phyloP scores from a whole-genome alignment of 352 stramenopile species.

The Pythium pyrilobum region DNA sequence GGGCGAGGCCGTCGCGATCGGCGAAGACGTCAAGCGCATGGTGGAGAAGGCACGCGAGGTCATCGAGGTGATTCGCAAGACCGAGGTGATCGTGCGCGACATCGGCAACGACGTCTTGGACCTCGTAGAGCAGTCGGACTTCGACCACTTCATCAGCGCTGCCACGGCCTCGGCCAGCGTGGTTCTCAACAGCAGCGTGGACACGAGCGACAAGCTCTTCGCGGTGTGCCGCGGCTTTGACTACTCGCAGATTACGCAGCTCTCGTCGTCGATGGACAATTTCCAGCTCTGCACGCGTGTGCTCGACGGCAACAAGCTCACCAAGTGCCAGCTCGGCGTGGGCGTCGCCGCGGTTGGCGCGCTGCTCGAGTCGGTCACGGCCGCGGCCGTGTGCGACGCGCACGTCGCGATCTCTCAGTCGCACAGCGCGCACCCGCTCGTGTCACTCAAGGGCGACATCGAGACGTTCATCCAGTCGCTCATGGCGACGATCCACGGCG shows the following conservation, averaged over 20 bases:
- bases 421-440: neutral
- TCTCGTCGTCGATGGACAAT: neutral
- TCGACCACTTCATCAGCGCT: slow-evolving; percentile 3
- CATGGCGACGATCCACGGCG: neutral
- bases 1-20: neutral
- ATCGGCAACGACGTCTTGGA: slow-evolving; percentile 8
- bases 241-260: neutral
- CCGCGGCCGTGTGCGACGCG: slow-evolving; percentile 1
- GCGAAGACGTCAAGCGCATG: neutral
- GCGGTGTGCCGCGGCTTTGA: neutral
- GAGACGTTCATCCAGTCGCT: neutral
- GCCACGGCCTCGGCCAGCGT: neutral
- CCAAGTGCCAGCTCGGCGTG: neutral
- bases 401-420: slow-evolving; percentile 3
- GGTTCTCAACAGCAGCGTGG: neutral
- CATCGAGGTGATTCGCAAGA: neutral
- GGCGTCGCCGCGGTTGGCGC: neutral
- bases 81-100: neutral
- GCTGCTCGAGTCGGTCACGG: neutral
- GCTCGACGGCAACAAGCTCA: neutral
- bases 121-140: neutral
- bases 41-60: neutral
- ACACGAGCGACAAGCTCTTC: neutral
- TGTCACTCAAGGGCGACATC: neutral
- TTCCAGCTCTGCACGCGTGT: slow-evolving; percentile 1